phyloP scores from a whole-genome alignment of 108 stramenopile species.

The Stephanodiscus minutulus region DNA sequence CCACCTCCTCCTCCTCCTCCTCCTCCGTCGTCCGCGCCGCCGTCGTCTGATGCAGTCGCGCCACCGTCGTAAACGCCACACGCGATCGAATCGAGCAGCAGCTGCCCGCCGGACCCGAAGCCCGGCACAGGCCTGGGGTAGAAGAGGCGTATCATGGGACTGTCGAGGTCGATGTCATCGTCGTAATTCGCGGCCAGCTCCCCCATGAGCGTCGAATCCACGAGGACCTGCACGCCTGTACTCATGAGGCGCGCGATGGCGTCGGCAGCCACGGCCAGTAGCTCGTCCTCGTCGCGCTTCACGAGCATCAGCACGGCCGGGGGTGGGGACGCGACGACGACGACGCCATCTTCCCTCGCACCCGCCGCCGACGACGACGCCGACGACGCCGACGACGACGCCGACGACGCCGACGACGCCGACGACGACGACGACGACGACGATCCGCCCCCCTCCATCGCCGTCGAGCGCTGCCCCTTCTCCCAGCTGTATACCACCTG shows the following conservation, averaged over 20 bases:
- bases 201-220: slow-evolving; percentile 63
- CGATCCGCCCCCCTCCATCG: no score
- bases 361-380: not conserved
- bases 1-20: not conserved
- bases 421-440: not conserved
- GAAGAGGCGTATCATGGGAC: slow-evolving; percentile 66
- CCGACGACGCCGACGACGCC: not conserved
- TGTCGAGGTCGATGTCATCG: slow-evolving; percentile 46
- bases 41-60: no score
- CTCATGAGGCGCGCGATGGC: slow-evolving; percentile 58
- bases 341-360: no score
- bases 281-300: slow-evolving; percentile 62
- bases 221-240: slow-evolving; percentile 55
- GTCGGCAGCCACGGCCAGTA: slow-evolving; percentile 61
- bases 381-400: not conserved
- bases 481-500: slow-evolving; percentile 82
- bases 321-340: slow-evolving; percentile 7
- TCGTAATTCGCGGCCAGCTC: slow-evolving; percentile 58
- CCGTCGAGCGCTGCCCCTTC: slow-evolving; percentile 8
- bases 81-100: slow-evolving; percentile 8
- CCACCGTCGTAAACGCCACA: not conserved
- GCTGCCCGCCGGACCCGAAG: slow-evolving; percentile 53
- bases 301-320: slow-evolving; percentile 75
- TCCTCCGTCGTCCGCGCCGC: not conserved
- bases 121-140: slow-evolving; percentile 60